Evolutionary conservation across 2,329 filamentous ascomycete species (phyloP).

Genomic region (Hymenoscyphus linearis): DNA sequence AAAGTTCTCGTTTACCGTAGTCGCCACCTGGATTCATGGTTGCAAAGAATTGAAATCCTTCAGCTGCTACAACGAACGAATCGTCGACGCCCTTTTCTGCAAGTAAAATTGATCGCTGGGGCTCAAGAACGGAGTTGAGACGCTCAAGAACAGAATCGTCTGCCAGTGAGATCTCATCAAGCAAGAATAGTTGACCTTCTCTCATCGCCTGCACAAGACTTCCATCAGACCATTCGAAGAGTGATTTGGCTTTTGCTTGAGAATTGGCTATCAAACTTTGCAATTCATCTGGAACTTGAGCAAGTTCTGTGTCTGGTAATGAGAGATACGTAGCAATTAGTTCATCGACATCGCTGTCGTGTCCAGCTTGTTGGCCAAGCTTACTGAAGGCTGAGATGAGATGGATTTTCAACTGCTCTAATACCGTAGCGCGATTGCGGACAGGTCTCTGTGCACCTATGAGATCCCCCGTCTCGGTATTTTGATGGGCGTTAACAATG

Average conservation of each 20-base stretch:
- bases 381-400: slow-evolving; percentile 43
- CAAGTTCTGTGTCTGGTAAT: slow-evolving; percentile 42
- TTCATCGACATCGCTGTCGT: slow-evolving; percentile 55
- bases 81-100: slow-evolving; percentile 90
- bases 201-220: slow-evolving; percentile 93
- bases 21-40: slow-evolving; percentile 99
- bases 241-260: slow-evolving; percentile 65
- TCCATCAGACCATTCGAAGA: slow-evolving; percentile 97
- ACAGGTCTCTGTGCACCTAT: slow-evolving; percentile 93
- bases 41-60: slow-evolving; percentile 91
- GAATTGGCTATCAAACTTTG: slow-evolving; percentile 38
- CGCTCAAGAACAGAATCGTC: slow-evolving; percentile 96
- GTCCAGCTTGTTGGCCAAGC: slow-evolving; percentile 43
- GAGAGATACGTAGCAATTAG: slow-evolving; percentile 41
- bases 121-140: slow-evolving; percentile 92
- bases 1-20: slow-evolving; percentile 96
- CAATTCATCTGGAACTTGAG: slow-evolving; percentile 25
- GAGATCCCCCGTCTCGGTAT: slow-evolving; percentile 93
- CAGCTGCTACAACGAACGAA: slow-evolving; percentile 67
- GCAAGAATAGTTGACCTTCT: slow-evolving; percentile 79
- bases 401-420: slow-evolving; percentile 59
- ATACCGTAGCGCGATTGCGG: slow-evolving; percentile 72
- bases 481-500: slow-evolving; percentile 96
- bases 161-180: slow-evolving; percentile 96
- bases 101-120: slow-evolving; percentile 76